Conservation (phyloP, 2,329 filamentous ascomycete species). For the Hymenoscyphus albidus region DNA sequence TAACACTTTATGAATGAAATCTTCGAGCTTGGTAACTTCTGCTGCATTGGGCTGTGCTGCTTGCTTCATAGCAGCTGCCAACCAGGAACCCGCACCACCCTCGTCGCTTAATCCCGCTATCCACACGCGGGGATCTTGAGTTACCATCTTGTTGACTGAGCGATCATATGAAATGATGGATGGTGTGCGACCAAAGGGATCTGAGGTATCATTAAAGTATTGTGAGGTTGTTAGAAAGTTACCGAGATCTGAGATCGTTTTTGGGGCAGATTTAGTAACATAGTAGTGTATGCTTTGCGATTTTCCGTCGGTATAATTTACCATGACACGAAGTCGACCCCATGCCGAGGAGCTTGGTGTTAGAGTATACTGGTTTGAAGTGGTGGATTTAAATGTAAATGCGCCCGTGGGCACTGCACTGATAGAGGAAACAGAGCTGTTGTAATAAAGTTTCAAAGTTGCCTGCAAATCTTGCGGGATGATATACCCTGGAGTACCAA, state of each 20-base stretch:
- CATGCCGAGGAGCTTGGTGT: constrained; percentile 43
- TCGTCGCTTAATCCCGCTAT: constrained; percentile 58
- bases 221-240: constrained; percentile 51
- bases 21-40: constrained; percentile 51
- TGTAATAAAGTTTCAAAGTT: constrained; percentile 43
- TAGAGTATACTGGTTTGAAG: constrained; percentile 39
- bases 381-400: constrained; percentile 35
- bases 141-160: constrained; percentile 42
- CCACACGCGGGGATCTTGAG: constrained; percentile 51
- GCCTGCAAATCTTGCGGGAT: constrained; percentile 46
- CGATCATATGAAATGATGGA: constrained; percentile 57
- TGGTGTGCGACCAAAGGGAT: constrained; percentile 51
- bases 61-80: constrained; percentile 54
- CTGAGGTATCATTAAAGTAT: constrained; percentile 48
- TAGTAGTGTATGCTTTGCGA: constrained; percentile 54
- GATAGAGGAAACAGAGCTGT: constrained; percentile 40
- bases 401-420: constrained; percentile 38
- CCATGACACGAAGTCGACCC: constrained; percentile 47
- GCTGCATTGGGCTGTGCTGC: constrained; percentile 45
- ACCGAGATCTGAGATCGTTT: constrained; percentile 45
- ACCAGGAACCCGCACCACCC: constrained; percentile 52
- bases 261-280: constrained; percentile 45
- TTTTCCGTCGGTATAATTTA: constrained; percentile 46
- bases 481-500: constrained; percentile 53
- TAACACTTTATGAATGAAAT: constrained; percentile 49